These are phyloP conservation scores for Pelargonium fulgidum DNA, from an alignment of 441 rosid genomes.

Conservation along the genomic window DNA sequence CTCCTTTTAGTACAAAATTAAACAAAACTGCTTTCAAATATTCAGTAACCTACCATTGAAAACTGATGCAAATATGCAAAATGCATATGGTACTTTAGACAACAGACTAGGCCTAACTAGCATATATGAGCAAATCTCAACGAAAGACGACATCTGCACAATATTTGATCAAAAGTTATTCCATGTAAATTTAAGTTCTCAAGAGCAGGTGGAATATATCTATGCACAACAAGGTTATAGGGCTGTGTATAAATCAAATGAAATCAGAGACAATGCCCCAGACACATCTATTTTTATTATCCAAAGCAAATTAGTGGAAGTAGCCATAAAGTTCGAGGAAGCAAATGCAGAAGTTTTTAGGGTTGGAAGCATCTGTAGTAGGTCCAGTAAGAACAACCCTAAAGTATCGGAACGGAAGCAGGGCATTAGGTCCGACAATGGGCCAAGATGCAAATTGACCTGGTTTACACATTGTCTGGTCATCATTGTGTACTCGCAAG, in stretches of 20 bases:
- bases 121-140: too few relatives aligned
- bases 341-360: constrained; percentile 85
- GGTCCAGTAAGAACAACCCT: constrained; percentile 65
- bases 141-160: too few relatives aligned
- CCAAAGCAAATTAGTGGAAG: constrained; percentile 38
- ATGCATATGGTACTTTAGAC: too few relatives aligned
- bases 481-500: constrained; percentile 66
- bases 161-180: too few relatives aligned
- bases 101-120: too few relatives aligned
- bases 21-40: too few relatives aligned
- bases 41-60: too few relatives aligned
- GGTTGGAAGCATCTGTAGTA: constrained; percentile 58
- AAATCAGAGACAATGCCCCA: neutral
- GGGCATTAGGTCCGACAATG: constrained; percentile 53
- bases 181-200: too few relatives aligned
- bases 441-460: constrained; percentile 94
- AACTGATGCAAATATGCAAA: too few relatives aligned
- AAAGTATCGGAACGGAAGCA: constrained; percentile 78
- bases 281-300: neutral
- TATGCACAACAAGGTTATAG: neutral
- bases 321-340: constrained; percentile 87
- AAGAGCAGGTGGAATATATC: too few relatives aligned
- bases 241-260: neutral
- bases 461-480: constrained; percentile 68
- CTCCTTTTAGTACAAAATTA: too few relatives aligned